Conservation (phyloP, 805 yeast species). For the Ogataea glucozyma region DNA sequence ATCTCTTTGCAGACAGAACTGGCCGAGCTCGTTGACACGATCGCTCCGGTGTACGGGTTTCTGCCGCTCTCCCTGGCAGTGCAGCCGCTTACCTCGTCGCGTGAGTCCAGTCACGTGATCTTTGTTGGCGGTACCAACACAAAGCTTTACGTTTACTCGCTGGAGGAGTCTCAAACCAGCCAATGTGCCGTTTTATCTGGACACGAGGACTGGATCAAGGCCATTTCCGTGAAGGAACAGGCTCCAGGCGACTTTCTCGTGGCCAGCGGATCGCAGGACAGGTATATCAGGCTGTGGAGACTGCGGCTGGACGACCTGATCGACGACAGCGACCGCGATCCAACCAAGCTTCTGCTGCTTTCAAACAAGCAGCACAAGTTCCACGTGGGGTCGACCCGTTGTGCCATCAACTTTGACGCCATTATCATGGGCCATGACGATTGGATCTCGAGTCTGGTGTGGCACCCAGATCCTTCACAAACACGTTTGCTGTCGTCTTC, state of each 20-base stretch:
- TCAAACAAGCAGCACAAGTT: slow-evolving; percentile 76
- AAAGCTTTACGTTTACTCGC: slow-evolving; percentile 54
- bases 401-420: slow-evolving; percentile 82
- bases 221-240: slow-evolving; percentile 58
- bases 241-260: slow-evolving; percentile 57
- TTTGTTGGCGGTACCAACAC: slow-evolving; percentile 76
- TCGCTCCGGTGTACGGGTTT: slow-evolving; percentile 47
- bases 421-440: slow-evolving; percentile 97
- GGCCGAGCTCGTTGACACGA: slow-evolving; percentile 32
- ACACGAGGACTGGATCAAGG: slow-evolving; percentile 95
- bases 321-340: slow-evolving; percentile 60
- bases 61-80: slow-evolving; percentile 46
- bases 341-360: slow-evolving; percentile 50
- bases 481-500: slow-evolving; percentile 75
- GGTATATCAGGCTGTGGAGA: slow-evolving; percentile 90
- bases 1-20: slow-evolving; percentile 14
- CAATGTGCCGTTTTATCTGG: slow-evolving; percentile 67
- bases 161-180: slow-evolving; percentile 33
- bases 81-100: slow-evolving; percentile 28
- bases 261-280: slow-evolving; percentile 92
- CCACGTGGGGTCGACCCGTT: slow-evolving; percentile 37
- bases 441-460: slow-evolving; percentile 83
- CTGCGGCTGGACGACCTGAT: slow-evolving; percentile 55
- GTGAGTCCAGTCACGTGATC: slow-evolving; percentile 42
- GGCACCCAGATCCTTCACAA: slow-evolving; percentile 76